phyloP scores from a whole-genome alignment of 768 basidiomycete species.

The Suillus subaureus region DNA sequence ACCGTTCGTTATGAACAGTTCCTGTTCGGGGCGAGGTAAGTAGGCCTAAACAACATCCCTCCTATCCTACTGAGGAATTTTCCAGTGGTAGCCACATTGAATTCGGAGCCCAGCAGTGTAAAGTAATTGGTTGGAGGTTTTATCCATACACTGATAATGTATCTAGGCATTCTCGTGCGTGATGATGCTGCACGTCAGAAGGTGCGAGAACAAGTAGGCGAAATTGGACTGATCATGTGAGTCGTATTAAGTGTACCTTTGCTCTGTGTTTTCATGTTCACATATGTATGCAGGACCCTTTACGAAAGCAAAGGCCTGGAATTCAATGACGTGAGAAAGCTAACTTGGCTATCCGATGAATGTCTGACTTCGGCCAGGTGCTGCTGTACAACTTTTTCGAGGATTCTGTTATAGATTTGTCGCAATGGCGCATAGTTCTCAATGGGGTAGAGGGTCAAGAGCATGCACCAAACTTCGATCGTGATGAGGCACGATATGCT shows the following conservation, averaged over 20 bases:
- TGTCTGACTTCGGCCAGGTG: constrained; percentile 45
- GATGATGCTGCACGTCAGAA: constrained; percentile 52
- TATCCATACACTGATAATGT: not conserved
- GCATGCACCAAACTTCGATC: constrained; percentile 46
- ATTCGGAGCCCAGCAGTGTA: constrained; percentile 70
- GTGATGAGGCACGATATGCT: constrained; percentile 49
- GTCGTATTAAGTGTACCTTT: constrained; percentile 18
- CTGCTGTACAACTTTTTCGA: constrained; percentile 76
- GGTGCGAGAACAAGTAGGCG: constrained; percentile 53
- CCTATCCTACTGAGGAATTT: constrained; percentile 16
- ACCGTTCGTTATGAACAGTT: constrained; percentile 55
- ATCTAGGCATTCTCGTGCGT: constrained; percentile 68
- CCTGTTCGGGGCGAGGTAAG: constrained; percentile 51
- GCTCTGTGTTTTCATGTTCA: not conserved
- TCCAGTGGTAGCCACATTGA: constrained; percentile 50
- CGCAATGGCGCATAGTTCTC: constrained; percentile 64
- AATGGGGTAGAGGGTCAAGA: constrained; percentile 38
- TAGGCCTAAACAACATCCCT: not conserved
- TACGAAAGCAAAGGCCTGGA: constrained; percentile 36
- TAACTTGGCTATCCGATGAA: too few relatives aligned
- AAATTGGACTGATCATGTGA: constrained; percentile 62
- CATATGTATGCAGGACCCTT: constrained; percentile 25
- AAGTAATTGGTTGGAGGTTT: not conserved
- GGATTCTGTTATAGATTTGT: constrained; percentile 51
- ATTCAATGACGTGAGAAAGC: constrained; percentile 22